Base-by-base conservation (phyloP, 2,329 filamentous ascomycete genomes). In the Fusarium sp. region DNA sequence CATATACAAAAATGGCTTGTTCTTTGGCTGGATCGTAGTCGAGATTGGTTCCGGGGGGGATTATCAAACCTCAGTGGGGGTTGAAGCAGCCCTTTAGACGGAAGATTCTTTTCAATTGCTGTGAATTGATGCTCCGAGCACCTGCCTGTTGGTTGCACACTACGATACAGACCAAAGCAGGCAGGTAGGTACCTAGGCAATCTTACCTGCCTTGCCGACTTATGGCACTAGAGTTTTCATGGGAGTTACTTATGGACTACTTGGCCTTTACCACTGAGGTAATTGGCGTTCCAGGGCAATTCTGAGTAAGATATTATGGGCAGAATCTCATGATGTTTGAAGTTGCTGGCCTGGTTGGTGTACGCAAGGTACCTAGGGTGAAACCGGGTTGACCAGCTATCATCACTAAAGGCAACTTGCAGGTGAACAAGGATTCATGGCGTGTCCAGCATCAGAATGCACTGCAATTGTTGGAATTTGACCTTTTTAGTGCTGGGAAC, bases 31-130 rank as follows among this genome's bases (percentile, higher is more conserved):
- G 35, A 46, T 47, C 28, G 32, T 44, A 46, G 30, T 57, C 65
- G 40, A 63, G 32, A 40, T 46, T 40, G 47, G 58, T 42, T 52
- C 44, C 46, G 47, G 25, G 46, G 23, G 35, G 23, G 54, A 50
- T 42, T 46, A 42, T 63, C 56, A 61, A 71, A 52, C 57, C 47
- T 67, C 28, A 40, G 68, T 68, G 68, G 58, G 37, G 63, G 42
- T 44, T 40, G 12, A 15, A 44, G 18, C 21, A 30, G 33, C 40
- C n/a, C 40, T 42, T 28, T n/a, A 33, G 28, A 21, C 37, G 35
- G 35, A 32, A 33, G 15, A 25, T 53, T 53, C 32, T 53, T 52
- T 25, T 18, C 49, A 37, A 53, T 37, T 19, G 50, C 33, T 38
- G 50, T 38, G 23, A 38, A 53, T 37, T 23, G 32, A 25, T 16